phyloP scores from a whole-genome alignment of 106 monocot genomes.

The Apostasia ramifera region DNA sequence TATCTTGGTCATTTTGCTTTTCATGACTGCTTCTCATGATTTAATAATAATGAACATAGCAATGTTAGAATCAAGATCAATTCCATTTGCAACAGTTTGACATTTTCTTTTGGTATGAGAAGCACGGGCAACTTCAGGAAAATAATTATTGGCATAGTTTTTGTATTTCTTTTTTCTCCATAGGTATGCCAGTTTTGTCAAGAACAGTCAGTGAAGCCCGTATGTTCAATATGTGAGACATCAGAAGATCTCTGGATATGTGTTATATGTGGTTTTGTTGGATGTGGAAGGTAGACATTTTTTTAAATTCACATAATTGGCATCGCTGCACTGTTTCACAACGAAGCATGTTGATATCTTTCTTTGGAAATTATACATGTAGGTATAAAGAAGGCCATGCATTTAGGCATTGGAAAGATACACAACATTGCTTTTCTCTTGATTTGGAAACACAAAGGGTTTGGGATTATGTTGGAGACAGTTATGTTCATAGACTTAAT shows the following conservation, averaged over 20 bases:
- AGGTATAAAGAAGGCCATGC: conserved; percentile 98
- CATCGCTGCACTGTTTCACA: not conserved
- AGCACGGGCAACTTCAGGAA: too few relatives aligned
- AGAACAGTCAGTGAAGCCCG: conserved; percentile 60
- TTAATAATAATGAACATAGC: too few relatives aligned
- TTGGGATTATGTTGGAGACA: conserved; percentile 99
- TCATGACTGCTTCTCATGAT: too few relatives aligned
- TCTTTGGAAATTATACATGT: not conserved
- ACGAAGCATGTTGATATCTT: not conserved
- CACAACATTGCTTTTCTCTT: conserved; percentile 91
- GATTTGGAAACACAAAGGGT: conserved; percentile 72
- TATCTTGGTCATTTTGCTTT: too few relatives aligned
- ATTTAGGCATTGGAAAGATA: conserved; percentile 81
- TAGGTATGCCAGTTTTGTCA: conserved; percentile 88
- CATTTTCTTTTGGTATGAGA: too few relatives aligned
- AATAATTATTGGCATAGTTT: too few relatives aligned
- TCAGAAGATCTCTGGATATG: conserved; percentile 91
- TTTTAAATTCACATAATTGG: not conserved
- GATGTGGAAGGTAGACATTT: conserved; percentile 78
- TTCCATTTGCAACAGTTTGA: too few relatives aligned
- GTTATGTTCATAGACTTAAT: conserved; percentile 90
- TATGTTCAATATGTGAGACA: conserved; percentile 73
- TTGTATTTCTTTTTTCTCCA: conserved; percentile 6
- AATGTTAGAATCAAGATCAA: too few relatives aligned
- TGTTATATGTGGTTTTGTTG: conserved; percentile 94